Conservation (phyloP, 1,284 basidiomycete species). For the Ganoderma lucidum region DNA sequence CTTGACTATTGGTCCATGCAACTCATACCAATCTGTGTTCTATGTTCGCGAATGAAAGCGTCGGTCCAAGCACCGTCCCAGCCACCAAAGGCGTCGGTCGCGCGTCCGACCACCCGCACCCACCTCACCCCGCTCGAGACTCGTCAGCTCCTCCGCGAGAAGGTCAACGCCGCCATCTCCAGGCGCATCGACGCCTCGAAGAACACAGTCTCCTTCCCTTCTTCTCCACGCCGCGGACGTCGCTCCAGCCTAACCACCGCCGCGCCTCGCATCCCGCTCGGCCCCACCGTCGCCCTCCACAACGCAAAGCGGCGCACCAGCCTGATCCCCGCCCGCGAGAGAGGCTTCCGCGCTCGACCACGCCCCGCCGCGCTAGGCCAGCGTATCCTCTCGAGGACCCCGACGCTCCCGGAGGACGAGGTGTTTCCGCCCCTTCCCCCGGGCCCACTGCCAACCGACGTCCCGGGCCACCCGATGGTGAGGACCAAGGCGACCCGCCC, state of each 20-base stretch:
- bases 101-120: not conserved
- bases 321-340: not conserved
- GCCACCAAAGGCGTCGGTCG: not conserved
- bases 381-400: not conserved
- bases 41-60: not conserved
- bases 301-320: conserved; percentile 2
- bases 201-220: not conserved
- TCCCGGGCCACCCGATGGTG: not conserved
- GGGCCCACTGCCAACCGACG: not conserved
- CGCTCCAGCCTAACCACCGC: conserved; percentile 6
- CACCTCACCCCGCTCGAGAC: not conserved
- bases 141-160: not conserved
- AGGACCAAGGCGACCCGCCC: conserved; percentile 11
- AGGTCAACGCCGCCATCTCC: not conserved
- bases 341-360: not conserved
- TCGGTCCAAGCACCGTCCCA: not conserved
- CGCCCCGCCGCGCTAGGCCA: not conserved
- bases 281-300: not conserved
- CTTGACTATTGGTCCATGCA: not conserved
- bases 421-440: not conserved
- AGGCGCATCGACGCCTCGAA: not conserved
- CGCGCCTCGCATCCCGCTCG: not conserved
- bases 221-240: not conserved
- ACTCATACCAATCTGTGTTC: not conserved
- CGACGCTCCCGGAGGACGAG: conserved; percentile 5